Evolutionary conservation across 2,329 filamentous ascomycete genomes (phyloP).

Genomic region (Parastagonospora nodorum): DNA sequence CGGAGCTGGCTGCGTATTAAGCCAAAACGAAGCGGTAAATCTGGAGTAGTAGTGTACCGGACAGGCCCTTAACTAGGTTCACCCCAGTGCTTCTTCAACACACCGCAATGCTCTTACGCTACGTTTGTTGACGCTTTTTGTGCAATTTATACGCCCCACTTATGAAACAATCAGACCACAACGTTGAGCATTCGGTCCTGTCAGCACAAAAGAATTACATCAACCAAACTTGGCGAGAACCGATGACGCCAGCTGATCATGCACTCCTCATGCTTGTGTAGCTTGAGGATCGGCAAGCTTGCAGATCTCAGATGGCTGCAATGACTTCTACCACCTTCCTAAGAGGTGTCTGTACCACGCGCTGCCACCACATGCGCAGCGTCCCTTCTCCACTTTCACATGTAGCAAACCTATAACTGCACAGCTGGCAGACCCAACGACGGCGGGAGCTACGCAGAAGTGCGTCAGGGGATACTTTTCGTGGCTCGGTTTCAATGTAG

Average conservation of each 20-base stretch:
- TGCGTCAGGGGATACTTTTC: neutral
- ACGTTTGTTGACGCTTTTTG: too few relatives aligned
- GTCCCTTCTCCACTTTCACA: neutral
- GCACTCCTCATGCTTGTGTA: neutral
- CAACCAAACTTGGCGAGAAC: neutral
- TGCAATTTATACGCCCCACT: too few relatives aligned
- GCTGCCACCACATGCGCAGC: constrained; percentile 5
- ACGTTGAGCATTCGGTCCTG: too few relatives aligned
- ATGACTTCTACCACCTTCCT: constrained; percentile 4
- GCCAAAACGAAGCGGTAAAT: too few relatives aligned
- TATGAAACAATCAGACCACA: too few relatives aligned
- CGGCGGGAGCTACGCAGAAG: neutral
- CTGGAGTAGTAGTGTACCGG: too few relatives aligned
- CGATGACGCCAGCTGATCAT: constrained; percentile 1
- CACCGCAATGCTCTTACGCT: too few relatives aligned
- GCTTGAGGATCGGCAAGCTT: constrained; percentile 11
- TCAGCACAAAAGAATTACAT: neutral
- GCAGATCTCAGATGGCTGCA: constrained; percentile 5
- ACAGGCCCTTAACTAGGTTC: too few relatives aligned
- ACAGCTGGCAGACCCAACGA: neutral
- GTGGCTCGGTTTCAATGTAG: neutral
- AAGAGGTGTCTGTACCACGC: constrained; percentile 6
- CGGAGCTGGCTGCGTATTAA: too few relatives aligned
- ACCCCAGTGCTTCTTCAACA: neutral
- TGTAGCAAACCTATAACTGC: neutral